Percentiles rank a stretch among this genome's conserved stretches.
Conservation (phyloP, 192 early-diverging fungal species). For the Coemansia erecta region DNA sequence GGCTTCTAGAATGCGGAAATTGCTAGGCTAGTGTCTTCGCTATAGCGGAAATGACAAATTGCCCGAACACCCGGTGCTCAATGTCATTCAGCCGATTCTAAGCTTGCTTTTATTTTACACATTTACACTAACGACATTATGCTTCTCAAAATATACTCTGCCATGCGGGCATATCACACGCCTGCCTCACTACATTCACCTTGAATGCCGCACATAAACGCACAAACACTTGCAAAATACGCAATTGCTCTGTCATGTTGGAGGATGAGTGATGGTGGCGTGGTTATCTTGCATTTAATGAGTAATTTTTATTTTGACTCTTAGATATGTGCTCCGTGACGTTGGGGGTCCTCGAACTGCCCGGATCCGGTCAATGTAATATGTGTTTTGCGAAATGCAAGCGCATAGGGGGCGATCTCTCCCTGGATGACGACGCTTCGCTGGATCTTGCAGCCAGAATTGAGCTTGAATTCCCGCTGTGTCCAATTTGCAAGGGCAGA, state of each 20-base stretch:
- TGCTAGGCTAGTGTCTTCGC: too few species aligned
- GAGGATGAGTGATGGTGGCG: conserved; percentile 5
- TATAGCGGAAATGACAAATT: too few species aligned
- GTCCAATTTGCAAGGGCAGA: conserved; percentile 31
- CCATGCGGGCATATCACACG: too few species aligned
- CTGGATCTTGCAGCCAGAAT: conserved; percentile 9
- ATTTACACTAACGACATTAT: too few species aligned
- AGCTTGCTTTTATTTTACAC: too few species aligned
- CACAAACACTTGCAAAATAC: too few species aligned
- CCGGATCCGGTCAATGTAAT: conserved; percentile 38
- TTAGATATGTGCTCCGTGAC: conserved; percentile 48
- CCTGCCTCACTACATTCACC: too few species aligned
- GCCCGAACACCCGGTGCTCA: too few species aligned
- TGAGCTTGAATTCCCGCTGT: conserved; percentile 20
- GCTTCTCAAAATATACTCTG: too few species aligned
- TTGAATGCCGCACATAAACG: too few species aligned
- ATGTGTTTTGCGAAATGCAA: conserved; percentile 34
- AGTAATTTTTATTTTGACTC: background rate
- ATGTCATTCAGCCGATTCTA: too few species aligned
- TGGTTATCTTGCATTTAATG: background rate
- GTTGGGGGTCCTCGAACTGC: conserved; percentile 19
- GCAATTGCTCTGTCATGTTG: background rate
- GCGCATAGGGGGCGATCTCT: background rate
- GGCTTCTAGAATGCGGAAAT: too few species aligned
- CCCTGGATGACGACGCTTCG: background rate